phyloP scores from a whole-genome alignment of 2,329 filamentous ascomycete genomes.

The Aureobasidium pullulans region DNA sequence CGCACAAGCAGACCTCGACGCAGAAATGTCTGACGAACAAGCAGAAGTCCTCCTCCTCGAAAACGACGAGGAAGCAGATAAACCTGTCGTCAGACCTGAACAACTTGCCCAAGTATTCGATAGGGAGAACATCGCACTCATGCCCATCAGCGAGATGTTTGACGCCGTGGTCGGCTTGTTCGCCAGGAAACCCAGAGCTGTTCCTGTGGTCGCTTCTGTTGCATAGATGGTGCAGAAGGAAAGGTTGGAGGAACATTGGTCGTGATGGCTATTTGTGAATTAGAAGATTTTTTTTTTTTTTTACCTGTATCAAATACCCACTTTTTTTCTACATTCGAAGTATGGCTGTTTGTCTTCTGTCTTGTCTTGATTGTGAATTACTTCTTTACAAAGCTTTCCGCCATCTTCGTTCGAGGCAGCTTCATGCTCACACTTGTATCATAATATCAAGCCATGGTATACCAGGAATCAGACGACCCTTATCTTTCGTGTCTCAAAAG shows the following conservation, averaged over 20 bases:
- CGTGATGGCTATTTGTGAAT: background rate
- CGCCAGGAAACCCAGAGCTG: slow-evolving; percentile 44
- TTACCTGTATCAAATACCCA: too few species aligned
- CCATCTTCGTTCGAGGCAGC: too few species aligned
- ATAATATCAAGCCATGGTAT: too few species aligned
- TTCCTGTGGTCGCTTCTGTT: background rate
- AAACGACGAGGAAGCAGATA: slow-evolving; percentile 41
- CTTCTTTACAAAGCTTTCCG: too few species aligned
- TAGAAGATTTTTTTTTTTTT: too few species aligned
- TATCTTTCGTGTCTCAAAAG: too few species aligned
- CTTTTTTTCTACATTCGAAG: too few species aligned
- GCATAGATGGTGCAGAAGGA: background rate
- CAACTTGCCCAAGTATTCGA: slow-evolving; percentile 65
- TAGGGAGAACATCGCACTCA: slow-evolving; percentile 59
- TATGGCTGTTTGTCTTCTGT: too few species aligned
- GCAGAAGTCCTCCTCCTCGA: slow-evolving; percentile 20
- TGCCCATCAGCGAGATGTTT: slow-evolving; percentile 68
- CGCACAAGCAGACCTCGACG: slow-evolving; percentile 14
- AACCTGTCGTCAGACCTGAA: slow-evolving; percentile 59
- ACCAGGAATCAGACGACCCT: too few species aligned
- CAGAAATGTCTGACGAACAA: slow-evolving; percentile 25
- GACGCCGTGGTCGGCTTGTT: slow-evolving; percentile 62
- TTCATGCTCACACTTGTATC: too few species aligned
- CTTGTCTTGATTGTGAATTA: too few species aligned
- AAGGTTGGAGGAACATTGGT: too few species aligned